These are phyloP conservation scores for Pulicaria dysenterica DNA, from an alignment of 129 eudicot species.

Conservation along the genomic window DNA sequence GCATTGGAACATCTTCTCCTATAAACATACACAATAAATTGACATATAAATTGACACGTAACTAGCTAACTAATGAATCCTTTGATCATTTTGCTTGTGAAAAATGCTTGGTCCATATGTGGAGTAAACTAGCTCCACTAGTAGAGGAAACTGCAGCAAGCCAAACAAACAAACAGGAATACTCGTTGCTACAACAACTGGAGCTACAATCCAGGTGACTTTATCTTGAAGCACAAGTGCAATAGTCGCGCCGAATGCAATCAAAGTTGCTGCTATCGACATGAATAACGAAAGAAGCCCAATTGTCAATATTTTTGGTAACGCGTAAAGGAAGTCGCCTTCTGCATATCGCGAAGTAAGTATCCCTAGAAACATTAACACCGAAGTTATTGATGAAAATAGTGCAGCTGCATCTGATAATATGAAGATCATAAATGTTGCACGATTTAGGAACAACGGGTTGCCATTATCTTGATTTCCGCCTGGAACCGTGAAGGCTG, in stretches of 20 bases:
- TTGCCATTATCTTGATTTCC: conserved; percentile 32
- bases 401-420: conserved; percentile 33
- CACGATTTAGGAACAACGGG: conserved; percentile 11
- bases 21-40: neutral
- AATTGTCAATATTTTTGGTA: conserved; percentile 38
- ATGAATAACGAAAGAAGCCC: conserved; percentile 39
- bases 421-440: conserved; percentile 13
- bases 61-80: conserved; percentile 9
- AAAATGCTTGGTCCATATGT: conserved; percentile 23
- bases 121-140: neutral
- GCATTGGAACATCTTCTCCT: neutral
- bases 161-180: conserved; percentile 18
- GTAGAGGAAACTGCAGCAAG: conserved; percentile 16
- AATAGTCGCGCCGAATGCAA: conserved; percentile 10
- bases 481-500: conserved; percentile 37
- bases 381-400: conserved; percentile 38
- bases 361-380: conserved; percentile 46
- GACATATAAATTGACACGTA: neutral
- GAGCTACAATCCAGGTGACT: conserved; percentile 14
- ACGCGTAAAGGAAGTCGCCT: conserved; percentile 39
- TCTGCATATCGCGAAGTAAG: conserved; percentile 49
- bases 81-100: neutral
- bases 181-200: conserved; percentile 14
- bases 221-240: conserved; percentile 16
- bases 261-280: conserved; percentile 28